Percentiles rank a stretch among this genome's conserved stretches.
Conservation (phyloP, 2,329 filamentous ascomycete genomes). For the Hypoxylon sp. region DNA sequence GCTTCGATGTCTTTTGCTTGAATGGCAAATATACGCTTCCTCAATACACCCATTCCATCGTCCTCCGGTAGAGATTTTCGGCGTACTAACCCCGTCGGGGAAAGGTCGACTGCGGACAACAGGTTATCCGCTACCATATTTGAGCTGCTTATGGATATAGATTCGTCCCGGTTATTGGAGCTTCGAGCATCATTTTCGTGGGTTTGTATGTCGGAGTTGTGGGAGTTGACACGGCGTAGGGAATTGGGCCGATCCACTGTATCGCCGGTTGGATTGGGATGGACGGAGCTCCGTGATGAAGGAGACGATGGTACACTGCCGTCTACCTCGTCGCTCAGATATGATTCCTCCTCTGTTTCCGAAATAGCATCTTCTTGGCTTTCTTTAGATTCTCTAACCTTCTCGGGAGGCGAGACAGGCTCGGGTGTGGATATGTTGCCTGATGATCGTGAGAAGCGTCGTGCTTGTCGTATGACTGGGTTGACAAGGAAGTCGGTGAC, state of each 20-base stretch:
- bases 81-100: slow-evolving; percentile 26
- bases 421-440: slow-evolving; percentile 54
- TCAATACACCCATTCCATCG: slow-evolving; percentile 80
- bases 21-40: slow-evolving; percentile 77
- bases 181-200: slow-evolving; percentile 27
- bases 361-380: slow-evolving; percentile 52
- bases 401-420: slow-evolving; percentile 56
- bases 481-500: slow-evolving; percentile 77
- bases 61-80: slow-evolving; percentile 74
- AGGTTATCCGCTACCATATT: slow-evolving; percentile 35
- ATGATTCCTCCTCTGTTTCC: slow-evolving; percentile 52
- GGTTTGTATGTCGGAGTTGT: slow-evolving; percentile 19
- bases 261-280: slow-evolving; percentile 37
- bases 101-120: slow-evolving; percentile 17
- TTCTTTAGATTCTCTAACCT: slow-evolving; percentile 41
- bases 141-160: slow-evolving; percentile 28
- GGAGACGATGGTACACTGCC: slow-evolving; percentile 47
- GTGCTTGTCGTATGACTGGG: slow-evolving; percentile 75
- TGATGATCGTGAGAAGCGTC: slow-evolving; percentile 67
- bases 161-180: slow-evolving; percentile 28
- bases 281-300: slow-evolving; percentile 51
- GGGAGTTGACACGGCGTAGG: slow-evolving; percentile 21
- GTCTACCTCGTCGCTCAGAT: slow-evolving; percentile 47
- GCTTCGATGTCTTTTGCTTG: slow-evolving; percentile 72
- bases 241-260: slow-evolving; percentile 19